Conservation (phyloP, 139 green algal species). For the Ostreobium quekettii region DNA sequence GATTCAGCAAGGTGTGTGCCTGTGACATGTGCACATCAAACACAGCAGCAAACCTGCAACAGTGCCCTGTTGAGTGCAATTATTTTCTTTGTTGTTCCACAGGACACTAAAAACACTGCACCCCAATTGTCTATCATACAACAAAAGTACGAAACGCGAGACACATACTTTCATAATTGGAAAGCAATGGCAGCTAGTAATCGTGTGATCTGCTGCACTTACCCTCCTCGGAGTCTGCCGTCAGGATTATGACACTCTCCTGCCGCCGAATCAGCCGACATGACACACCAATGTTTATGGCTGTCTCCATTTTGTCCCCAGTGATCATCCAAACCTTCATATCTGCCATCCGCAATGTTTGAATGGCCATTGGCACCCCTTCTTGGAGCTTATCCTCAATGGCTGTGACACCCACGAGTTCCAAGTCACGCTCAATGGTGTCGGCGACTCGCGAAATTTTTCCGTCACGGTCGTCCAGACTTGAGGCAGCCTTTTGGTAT, state of each 20-base stretch:
- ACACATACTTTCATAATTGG: too few species aligned
- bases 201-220: too few species aligned
- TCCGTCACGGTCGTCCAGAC: constrained; percentile 12
- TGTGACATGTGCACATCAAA: too few species aligned
- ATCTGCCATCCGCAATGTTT: constrained; percentile 56
- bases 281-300: constrained; percentile 69
- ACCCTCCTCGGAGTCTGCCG: too few species aligned
- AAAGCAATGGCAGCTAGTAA: too few species aligned
- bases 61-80: too few species aligned
- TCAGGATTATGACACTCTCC: constrained; percentile 49
- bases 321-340: constrained; percentile 83
- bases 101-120: too few species aligned
- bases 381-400: constrained; percentile 90
- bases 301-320: constrained; percentile 71
- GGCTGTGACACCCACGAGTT: constrained; percentile 77
- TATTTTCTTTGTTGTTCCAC: too few species aligned
- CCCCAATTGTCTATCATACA: too few species aligned
- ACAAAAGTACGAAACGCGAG: too few species aligned
- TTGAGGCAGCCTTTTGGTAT: constrained; percentile 14
- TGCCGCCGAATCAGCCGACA: constrained; percentile 50
- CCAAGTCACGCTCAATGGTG: constrained; percentile 55
- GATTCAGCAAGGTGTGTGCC: too few species aligned
- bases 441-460: constrained; percentile 16
- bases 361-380: constrained; percentile 72
- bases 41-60: too few species aligned